These are phyloP conservation scores for Fragaria iinumae DNA, from an alignment of 306 rosid species.

Conservation along the genomic window DNA sequence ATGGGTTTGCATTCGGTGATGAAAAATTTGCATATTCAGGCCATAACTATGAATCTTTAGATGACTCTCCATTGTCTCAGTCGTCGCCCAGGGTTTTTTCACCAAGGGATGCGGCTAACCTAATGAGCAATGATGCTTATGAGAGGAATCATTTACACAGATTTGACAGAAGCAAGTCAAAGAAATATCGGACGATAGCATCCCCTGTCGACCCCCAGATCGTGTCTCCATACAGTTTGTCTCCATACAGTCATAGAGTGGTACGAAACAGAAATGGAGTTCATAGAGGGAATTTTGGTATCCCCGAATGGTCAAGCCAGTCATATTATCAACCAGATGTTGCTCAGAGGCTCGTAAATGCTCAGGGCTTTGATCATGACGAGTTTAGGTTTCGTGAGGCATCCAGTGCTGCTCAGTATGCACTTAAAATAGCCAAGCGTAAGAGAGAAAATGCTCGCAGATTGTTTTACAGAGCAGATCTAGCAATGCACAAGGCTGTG, in stretches of 20 bases:
- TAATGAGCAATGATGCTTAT: constrained; percentile 45
- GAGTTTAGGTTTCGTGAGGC: constrained; percentile 68
- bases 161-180: constrained; percentile 54
- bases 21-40: constrained; percentile 58
- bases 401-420: constrained; percentile 60
- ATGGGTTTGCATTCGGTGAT: constrained; percentile 56
- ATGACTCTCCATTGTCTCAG: constrained; percentile 68
- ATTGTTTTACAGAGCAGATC: constrained; percentile 69
- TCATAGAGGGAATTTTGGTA: constrained; percentile 38
- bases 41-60: constrained; percentile 64
- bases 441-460: constrained; percentile 71
- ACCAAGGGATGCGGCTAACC: constrained; percentile 50
- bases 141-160: constrained; percentile 52
- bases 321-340: constrained; percentile 43
- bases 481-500: constrained; percentile 83
- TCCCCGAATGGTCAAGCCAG: constrained; percentile 44
- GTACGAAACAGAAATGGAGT: constrained; percentile 51
- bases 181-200: constrained; percentile 41
- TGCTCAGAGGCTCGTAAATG: constrained; percentile 45
- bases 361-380: constrained; percentile 57
- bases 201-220: constrained; percentile 42
- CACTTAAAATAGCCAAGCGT: constrained; percentile 55
- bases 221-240: constrained; percentile 26
- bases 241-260: constrained; percentile 38
- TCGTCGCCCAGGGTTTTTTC: constrained; percentile 63